Conservation (phyloP, 2,329 filamentous ascomycete species). For the Akanthomyces muscarius region DNA sequence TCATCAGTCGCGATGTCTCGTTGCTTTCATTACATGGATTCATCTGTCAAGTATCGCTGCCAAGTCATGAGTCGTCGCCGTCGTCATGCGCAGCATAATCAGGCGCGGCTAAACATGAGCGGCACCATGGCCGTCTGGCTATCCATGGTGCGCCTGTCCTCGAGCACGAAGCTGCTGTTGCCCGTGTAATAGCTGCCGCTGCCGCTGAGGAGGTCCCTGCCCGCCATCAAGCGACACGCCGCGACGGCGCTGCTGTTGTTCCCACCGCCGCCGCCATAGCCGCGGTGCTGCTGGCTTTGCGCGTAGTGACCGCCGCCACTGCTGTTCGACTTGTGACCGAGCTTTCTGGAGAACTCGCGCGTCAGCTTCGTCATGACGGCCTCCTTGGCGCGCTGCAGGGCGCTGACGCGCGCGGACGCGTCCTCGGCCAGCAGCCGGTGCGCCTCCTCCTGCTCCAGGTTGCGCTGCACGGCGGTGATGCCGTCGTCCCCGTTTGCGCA, state of each 20-base stretch:
- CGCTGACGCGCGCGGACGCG: conserved; percentile 48
- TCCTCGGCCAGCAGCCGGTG: conserved; percentile 56
- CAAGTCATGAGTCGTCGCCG: background rate
- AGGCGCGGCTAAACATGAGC: conserved; percentile 53
- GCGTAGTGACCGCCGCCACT: background rate
- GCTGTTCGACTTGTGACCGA: conserved; percentile 21
- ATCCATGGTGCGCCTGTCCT: conserved; percentile 46
- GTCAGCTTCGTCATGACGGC: conserved; percentile 57
- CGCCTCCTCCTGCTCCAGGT: conserved; percentile 52
- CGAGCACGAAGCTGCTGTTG: conserved; percentile 33
- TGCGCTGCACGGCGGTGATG: conserved; percentile 55
- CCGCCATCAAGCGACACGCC: conserved; percentile 31
- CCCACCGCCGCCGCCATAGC: background rate
- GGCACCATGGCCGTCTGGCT: conserved; percentile 54
- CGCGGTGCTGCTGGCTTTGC: no score
- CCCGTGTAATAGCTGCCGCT: conserved; percentile 27
- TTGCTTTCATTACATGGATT: background rate
- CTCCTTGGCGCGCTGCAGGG: conserved; percentile 56
- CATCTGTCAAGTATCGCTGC: background rate
- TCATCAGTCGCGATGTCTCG: background rate
- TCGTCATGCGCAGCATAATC: background rate
- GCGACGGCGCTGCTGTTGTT: conserved; percentile 29
- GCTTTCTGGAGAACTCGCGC: conserved; percentile 44
- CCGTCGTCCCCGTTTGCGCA: conserved; percentile 34
- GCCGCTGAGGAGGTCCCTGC: conserved; percentile 28